Conservation (phyloP, 1,284 basidiomycete species). For the Ganoderma sp. region DNA sequence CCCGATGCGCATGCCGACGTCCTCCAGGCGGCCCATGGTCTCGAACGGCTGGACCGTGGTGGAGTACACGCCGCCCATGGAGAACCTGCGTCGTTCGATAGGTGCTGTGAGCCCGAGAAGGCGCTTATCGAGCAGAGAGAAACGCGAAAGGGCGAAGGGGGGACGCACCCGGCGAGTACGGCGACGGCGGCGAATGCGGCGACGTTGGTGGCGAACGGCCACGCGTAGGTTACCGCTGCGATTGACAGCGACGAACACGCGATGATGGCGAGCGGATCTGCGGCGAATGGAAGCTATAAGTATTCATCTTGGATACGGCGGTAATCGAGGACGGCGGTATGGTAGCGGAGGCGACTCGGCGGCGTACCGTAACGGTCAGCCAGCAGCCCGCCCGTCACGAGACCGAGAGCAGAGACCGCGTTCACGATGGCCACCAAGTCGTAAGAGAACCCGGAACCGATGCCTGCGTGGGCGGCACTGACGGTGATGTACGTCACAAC, state of each 20-base stretch:
- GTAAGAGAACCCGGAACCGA: conserved; percentile 44
- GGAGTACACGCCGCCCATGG: conserved; percentile 60
- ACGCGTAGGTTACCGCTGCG: conserved; percentile 57
- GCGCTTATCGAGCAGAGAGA: conserved; percentile 43
- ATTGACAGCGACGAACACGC: conserved; percentile 54
- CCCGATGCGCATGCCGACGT: conserved; percentile 60
- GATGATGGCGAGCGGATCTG: conserved; percentile 60
- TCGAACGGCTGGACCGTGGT: conserved; percentile 60
- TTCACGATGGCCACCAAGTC: conserved; percentile 54
- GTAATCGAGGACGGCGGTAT: not conserved
- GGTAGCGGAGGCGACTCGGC: too few relatives aligned
- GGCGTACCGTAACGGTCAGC: conserved; percentile 39
- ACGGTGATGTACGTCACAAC: not conserved
- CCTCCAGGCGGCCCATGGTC: conserved; percentile 54
- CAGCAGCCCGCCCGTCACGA: conserved; percentile 45
- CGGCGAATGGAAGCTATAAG: not conserved
- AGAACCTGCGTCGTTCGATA: conserved; percentile 52
- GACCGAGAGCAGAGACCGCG: conserved; percentile 47
- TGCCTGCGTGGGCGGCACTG: conserved; percentile 34
- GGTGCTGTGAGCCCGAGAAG: too few relatives aligned
- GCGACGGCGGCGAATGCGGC: conserved; percentile 49
- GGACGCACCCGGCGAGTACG: not conserved
- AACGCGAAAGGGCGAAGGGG: not conserved
- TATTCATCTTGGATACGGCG: too few relatives aligned
- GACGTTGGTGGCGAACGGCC: conserved; percentile 56